Base-by-base conservation (phyloP, 768 basidiomycete species). In the Lactarius sp. region DNA sequence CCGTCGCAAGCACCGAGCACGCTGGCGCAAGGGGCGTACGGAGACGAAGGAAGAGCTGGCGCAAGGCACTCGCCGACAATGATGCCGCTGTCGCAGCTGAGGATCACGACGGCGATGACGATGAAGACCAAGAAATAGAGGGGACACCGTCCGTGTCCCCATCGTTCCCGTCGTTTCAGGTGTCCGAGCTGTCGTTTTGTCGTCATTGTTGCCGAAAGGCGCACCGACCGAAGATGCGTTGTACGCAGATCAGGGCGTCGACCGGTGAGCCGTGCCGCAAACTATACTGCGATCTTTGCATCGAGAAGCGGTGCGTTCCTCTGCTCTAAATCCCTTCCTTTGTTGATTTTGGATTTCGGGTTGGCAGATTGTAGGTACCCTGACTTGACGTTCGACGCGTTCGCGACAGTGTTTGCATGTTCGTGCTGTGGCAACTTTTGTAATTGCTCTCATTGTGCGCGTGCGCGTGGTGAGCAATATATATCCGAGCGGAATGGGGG, bases 401-500 rank as follows among this genome's bases (percentile, higher is more conserved):
- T 54, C 16, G 66, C 64, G n/a, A 46, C 52, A 1, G 34, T 47
- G 6, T 79, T 78, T 56, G 58, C 67, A 27, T 85, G 84, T 66
- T 83, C 84, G 0, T 66, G 27, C 14, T 85, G 83, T 67, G 67
- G 69, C 3, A 67, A 73, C 9, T 77, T 65, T 12, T 85, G 84
- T 71, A 82, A 79, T 51, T 85, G 84, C 69, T 78, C 80, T 13
- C 0, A 6, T 0, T 84, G 83, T 66, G 74, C 77, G 14, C 65
- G 70, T 33, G 75, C 66, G 62, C 76, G 83, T 6, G 82, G 83
- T 6, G 83, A 82, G 56, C 66, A 70, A 13, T 83, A 82, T 61
- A 61, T 82, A 10, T 71, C 76, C 8, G 71, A 71, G 66, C 66
- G 72, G 50, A 65, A 65, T 1, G 71, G 66, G 3, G 71, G 71